Conservation (phyloP, 768 basidiomycete species). For the Trichaptum fuscoviolaceum region DNA sequence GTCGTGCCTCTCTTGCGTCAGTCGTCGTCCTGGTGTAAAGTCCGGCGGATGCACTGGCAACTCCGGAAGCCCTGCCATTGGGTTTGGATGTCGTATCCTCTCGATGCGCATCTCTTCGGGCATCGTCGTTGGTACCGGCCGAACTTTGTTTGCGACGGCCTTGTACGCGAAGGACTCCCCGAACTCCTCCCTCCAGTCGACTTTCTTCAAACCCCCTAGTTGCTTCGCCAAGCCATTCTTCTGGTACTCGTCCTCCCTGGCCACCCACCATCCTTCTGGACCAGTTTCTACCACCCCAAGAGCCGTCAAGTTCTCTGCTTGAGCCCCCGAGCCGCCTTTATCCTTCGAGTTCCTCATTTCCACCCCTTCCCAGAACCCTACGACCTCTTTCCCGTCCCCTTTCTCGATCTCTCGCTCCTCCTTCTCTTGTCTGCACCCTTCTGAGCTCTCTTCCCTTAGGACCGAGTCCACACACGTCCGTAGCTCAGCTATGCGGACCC, state of each 20-base stretch:
- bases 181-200: neutral
- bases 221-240: too few relatives aligned
- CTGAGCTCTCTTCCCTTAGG: neutral
- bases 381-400: too few relatives aligned
- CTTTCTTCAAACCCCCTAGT: too few relatives aligned
- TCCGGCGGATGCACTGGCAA: slow-evolving; percentile 13
- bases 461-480: neutral
- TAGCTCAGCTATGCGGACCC: neutral
- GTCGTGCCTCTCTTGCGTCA: slow-evolving; percentile 15
- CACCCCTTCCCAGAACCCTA: too few relatives aligned
- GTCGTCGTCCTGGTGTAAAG: slow-evolving; percentile 9
- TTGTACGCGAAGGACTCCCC: slow-evolving; percentile 17
- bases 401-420: too few relatives aligned
- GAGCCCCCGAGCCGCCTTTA: too few relatives aligned
- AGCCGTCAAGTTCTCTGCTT: too few relatives aligned
- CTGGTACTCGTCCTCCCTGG: too few relatives aligned
- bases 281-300: too few relatives aligned
- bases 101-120: slow-evolving; percentile 17
- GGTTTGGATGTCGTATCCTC: slow-evolving; percentile 14
- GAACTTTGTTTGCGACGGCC: slow-evolving; percentile 15
- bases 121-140: slow-evolving; percentile 15
- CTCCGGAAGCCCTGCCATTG: slow-evolving; percentile 10
- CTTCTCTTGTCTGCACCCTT: too few relatives aligned
- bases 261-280: too few relatives aligned
- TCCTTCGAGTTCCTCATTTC: too few relatives aligned